Evolutionary conservation across 2,329 filamentous ascomycete genomes (phyloP).

Genomic region (Beauveria sp.): DNA sequence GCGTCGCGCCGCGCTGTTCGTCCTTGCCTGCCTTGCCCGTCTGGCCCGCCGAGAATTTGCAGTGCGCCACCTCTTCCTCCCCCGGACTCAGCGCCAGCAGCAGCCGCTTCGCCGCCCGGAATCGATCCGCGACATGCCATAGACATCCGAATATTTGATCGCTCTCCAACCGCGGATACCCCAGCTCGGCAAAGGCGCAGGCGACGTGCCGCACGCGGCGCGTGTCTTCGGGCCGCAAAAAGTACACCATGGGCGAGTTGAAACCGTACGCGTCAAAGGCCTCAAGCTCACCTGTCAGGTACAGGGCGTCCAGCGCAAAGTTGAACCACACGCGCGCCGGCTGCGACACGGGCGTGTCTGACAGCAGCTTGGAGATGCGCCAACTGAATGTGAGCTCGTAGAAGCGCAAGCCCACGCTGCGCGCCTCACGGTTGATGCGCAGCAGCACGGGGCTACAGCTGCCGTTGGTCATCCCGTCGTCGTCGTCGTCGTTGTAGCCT

Average conservation of each 20-base stretch:
- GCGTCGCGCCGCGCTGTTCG: slow-evolving; percentile 1
- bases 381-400: slow-evolving; percentile 42
- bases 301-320: slow-evolving; percentile 38
- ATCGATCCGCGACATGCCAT: slow-evolving; percentile 42
- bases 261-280: slow-evolving; percentile 38
- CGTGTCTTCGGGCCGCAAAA: slow-evolving; percentile 35
- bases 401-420: slow-evolving; percentile 31
- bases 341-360: slow-evolving; percentile 25
- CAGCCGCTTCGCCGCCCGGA: slow-evolving; percentile 28
- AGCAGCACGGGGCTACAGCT: slow-evolving; percentile 32
- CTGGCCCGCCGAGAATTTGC: neutral
- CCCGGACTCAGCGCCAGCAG: slow-evolving; percentile 33
- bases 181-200: slow-evolving; percentile 36
- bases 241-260: slow-evolving; percentile 42
- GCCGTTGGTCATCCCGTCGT: slow-evolving; percentile 13
- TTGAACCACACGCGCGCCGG: slow-evolving; percentile 39
- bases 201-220: slow-evolving; percentile 36
- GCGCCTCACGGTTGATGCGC: slow-evolving; percentile 35
- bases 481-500: slow-evolving; percentile 15
- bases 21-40: slow-evolving; percentile 3
- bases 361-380: slow-evolving; percentile 35
- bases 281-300: slow-evolving; percentile 41
- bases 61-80: slow-evolving; percentile 25
- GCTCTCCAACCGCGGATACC: slow-evolving; percentile 32
- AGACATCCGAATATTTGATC: slow-evolving; percentile 40